A percentile compares a stretch with the other conserved stretches of the same genome.
phyloP scores from a whole-genome alignment of 148 eudicot species.

The Rhododendron henanense region DNA sequence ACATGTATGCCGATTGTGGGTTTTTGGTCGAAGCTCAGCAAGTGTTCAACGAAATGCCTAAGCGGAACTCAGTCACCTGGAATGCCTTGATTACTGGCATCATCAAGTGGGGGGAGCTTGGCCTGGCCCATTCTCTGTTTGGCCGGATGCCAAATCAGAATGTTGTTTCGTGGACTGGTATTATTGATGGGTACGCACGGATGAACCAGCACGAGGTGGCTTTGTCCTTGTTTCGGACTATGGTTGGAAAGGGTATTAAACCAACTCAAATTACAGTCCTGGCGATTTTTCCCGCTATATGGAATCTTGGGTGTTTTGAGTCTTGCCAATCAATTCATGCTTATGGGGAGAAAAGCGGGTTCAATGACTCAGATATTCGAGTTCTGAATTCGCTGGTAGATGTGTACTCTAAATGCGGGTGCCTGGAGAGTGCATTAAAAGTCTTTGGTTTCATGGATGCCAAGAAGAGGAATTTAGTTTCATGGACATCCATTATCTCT shows the following conservation, averaged over 20 bases:
- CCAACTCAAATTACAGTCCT: slow-evolving; percentile 53
- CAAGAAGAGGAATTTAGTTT: slow-evolving; percentile 39
- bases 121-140: slow-evolving; percentile 39
- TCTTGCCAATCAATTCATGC: slow-evolving; percentile 21
- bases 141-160: slow-evolving; percentile 45
- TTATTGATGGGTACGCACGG: slow-evolving; percentile 56
- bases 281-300: slow-evolving; percentile 21
- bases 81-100: slow-evolving; percentile 69
- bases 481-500: slow-evolving; percentile 66
- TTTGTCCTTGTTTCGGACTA: slow-evolving; percentile 37
- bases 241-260: slow-evolving; percentile 41
- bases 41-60: slow-evolving; percentile 71
- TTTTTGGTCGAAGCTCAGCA: slow-evolving; percentile 27
- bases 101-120: slow-evolving; percentile 39
- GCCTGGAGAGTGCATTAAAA: slow-evolving; percentile 40
- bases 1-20: slow-evolving; percentile 49
- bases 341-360: slow-evolving; percentile 43
- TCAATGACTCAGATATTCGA: slow-evolving; percentile 27
- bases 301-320: too few relatives aligned
- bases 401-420: slow-evolving; percentile 60
- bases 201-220: slow-evolving; percentile 33
- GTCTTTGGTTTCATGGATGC: slow-evolving; percentile 33
- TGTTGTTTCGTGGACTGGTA: slow-evolving; percentile 67
- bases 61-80: slow-evolving; percentile 59
- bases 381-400: slow-evolving; percentile 54